These are phyloP conservation scores for Podospora australis DNA, from an alignment of 495 filamentous ascomycete genomes.

Conservation along the genomic window DNA sequence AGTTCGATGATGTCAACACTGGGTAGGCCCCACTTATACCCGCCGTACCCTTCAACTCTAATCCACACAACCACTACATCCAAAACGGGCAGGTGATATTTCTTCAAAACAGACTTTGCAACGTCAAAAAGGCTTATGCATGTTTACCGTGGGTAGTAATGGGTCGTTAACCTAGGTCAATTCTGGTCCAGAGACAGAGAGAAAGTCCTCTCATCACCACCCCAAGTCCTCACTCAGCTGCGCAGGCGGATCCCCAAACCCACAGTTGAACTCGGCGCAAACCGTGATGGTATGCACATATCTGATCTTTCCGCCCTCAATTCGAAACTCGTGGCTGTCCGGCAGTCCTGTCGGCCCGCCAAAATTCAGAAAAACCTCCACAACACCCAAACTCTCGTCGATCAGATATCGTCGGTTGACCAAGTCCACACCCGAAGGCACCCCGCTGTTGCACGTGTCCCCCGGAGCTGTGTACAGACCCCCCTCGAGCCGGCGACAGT, in stretches of 20 bases:
- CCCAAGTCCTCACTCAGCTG: constrained; percentile 6
- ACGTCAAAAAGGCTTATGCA: too few relatives aligned
- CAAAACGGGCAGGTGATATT: too few relatives aligned
- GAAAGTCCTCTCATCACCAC: too few relatives aligned
- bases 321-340: constrained; percentile 44
- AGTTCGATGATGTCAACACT: too few relatives aligned
- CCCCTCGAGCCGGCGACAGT: constrained; percentile 41
- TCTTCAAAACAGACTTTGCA: too few relatives aligned
- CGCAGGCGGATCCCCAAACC: constrained; percentile 13
- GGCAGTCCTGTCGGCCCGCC: constrained; percentile 31
- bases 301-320: constrained; percentile 41
- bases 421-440: constrained; percentile 32
- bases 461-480: constrained; percentile 34
- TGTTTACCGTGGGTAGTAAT: too few relatives aligned
- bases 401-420: constrained; percentile 39
- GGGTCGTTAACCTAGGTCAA: too few relatives aligned
- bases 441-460: constrained; percentile 30
- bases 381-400: constrained; percentile 39
- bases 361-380: constrained; percentile 41
- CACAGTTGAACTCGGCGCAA: constrained; percentile 27
- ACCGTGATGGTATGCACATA: constrained; percentile 41
- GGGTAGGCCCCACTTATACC: too few relatives aligned
- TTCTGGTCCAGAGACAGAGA: too few relatives aligned
- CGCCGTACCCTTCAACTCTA: too few relatives aligned
- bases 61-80: too few relatives aligned